A percentile compares a stretch with the other conserved stretches of the same genome.
Evolutionary conservation across 768 basidiomycete species (phyloP).

Genomic region (Stropharia rugosoannulata): DNA sequence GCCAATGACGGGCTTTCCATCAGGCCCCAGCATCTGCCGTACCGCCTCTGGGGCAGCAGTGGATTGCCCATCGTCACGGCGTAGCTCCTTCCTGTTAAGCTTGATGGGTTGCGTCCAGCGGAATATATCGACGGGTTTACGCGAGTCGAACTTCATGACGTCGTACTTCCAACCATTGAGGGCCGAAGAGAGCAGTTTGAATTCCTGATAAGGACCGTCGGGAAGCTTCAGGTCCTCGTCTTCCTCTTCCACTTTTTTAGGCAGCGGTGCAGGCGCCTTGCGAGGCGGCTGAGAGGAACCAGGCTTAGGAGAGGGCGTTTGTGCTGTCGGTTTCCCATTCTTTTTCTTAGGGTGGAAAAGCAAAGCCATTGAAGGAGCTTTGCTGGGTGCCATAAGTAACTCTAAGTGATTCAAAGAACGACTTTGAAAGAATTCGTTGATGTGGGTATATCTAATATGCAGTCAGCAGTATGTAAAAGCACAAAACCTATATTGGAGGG

Average conservation of each 20-base stretch:
- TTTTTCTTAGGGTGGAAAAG: conserved; percentile 74
- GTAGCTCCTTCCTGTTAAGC: conserved; percentile 83
- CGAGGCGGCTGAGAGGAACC: too few species aligned
- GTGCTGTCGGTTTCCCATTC: conserved; percentile 30
- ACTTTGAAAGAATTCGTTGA: background rate
- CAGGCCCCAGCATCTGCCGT: conserved; percentile 74
- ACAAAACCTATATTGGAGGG: too few species aligned
- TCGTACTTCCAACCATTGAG: conserved; percentile 91
- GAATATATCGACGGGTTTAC: conserved; percentile 67
- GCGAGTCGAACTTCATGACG: conserved; percentile 87
- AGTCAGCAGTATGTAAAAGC: background rate
- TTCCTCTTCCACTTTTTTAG: conserved; percentile 34
- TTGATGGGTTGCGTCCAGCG: conserved; percentile 76
- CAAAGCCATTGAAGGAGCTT: conserved; percentile 38
- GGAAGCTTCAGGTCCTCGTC: conserved; percentile 59
- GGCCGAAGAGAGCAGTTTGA: conserved; percentile 73
- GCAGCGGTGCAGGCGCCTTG: conserved; percentile 34
- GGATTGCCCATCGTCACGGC: conserved; percentile 42
- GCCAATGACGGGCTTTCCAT: conserved; percentile 84
- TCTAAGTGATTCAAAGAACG: background rate
- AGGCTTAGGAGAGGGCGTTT: background rate
- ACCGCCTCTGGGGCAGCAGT: conserved; percentile 50
- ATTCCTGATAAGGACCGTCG: conserved; percentile 71
- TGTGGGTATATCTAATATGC: background rate
- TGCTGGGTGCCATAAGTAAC: conserved; percentile 37